Evolutionary conservation across 2,329 filamentous ascomycete genomes (phyloP).

Genomic region (Fusarium austroafricanum): DNA sequence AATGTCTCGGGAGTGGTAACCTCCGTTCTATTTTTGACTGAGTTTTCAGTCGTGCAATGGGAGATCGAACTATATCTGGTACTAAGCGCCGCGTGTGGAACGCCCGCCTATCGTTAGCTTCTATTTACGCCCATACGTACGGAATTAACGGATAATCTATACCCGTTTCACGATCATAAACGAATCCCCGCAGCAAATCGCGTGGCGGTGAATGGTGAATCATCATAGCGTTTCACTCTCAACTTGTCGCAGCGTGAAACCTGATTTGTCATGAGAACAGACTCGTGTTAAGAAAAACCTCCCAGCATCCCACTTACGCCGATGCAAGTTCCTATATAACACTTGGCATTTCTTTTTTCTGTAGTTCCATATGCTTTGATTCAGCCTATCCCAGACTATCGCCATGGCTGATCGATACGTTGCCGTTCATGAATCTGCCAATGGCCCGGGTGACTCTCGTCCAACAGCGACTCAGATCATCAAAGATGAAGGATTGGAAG

Average conservation of each 20-base stretch:
- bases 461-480: slow-evolving; percentile 7
- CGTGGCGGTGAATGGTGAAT: neutral
- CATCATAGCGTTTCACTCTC: neutral
- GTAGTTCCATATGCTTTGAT: no score
- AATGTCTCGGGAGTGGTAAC: no score
- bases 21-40: no score
- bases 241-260: slow-evolving; percentile 1
- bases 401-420: slow-evolving; percentile 16
- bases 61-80: no score
- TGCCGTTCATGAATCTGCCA: slow-evolving; percentile 4
- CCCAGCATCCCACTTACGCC: no score
- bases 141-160: neutral
- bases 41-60: no score
- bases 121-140: neutral
- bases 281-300: neutral
- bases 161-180: neutral
- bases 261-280: neutral
- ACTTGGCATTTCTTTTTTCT: no score
- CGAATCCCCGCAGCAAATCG: no score
- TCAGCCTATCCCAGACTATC: no score
- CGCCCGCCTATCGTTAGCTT: neutral
- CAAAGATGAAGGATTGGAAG: neutral
- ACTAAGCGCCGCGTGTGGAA: neutral
- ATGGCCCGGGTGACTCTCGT: neutral
- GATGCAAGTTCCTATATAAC: no score